These are phyloP conservation scores for Pterula multifida DNA, from an alignment of 1,284 basidiomycete species.

Conservation along the genomic window DNA sequence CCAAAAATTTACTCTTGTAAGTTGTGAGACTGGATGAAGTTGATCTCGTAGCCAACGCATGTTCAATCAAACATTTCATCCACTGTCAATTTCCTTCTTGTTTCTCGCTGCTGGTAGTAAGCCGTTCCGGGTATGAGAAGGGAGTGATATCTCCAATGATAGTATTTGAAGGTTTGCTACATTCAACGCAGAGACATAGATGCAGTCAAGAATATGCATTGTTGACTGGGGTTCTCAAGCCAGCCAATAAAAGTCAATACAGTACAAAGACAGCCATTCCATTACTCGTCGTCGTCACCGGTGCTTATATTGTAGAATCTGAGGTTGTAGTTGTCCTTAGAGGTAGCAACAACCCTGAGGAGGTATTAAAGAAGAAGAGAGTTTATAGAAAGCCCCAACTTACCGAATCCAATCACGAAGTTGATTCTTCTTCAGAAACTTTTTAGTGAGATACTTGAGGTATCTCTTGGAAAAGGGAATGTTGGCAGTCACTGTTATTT, in stretches of 20 bases:
- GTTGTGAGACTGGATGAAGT: too few relatives aligned
- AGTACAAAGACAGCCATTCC: slow-evolving; percentile 6
- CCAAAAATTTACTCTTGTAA: too few relatives aligned
- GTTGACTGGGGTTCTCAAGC: too few relatives aligned
- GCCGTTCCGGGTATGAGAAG: too few relatives aligned
- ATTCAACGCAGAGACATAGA: too few relatives aligned
- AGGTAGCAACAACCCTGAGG: slow-evolving; percentile 70
- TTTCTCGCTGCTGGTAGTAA: too few relatives aligned
- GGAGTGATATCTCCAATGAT: too few relatives aligned
- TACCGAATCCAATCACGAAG: slow-evolving; percentile 80
- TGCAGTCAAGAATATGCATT: too few relatives aligned
- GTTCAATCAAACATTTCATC: too few relatives aligned
- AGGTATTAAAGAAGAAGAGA: neutral
- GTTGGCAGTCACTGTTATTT: slow-evolving; percentile 70
- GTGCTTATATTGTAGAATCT: slow-evolving; percentile 89
- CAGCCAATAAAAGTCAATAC: slow-evolving; percentile 1
- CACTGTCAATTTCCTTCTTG: too few relatives aligned
- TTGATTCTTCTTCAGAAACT: slow-evolving; percentile 87
- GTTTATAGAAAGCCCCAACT: slow-evolving; percentile 11
- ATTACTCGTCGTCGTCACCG: slow-evolving; percentile 3
- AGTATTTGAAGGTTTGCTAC: too few relatives aligned
- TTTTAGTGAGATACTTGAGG: slow-evolving; percentile 91
- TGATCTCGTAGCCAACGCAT: too few relatives aligned
- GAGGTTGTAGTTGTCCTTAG: slow-evolving; percentile 84
- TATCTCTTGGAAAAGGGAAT: slow-evolving; percentile 89